A percentile compares a stretch with the other conserved stretches of the same genome.
Conservation (phyloP, 768 basidiomycete species). For the Pleurotus tuber-regium region DNA sequence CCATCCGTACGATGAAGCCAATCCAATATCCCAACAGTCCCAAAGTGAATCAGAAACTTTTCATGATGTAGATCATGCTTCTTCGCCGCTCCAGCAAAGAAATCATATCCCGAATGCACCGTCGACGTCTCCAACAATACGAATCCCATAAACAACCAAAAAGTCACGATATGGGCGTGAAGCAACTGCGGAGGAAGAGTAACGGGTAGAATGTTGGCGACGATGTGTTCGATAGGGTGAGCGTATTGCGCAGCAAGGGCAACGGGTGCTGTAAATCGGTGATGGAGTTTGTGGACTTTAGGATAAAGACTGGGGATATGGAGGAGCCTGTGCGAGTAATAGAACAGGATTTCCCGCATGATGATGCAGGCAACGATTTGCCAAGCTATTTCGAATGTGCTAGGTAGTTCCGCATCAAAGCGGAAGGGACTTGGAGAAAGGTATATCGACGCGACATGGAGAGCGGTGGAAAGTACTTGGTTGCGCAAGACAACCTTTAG, state of each 20-base stretch:
- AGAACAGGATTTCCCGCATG: conserved; percentile 27
- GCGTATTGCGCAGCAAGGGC: conserved; percentile 29
- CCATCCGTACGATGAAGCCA: conserved; percentile 9
- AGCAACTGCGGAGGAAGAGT: conserved; percentile 23
- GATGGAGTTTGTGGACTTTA: conserved; percentile 27
- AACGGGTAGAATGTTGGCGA: conserved; percentile 27
- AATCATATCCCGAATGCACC: conserved; percentile 28
- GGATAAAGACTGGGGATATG: conserved; percentile 25
- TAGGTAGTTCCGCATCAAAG: conserved; percentile 20
- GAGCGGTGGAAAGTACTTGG: conserved; percentile 19
- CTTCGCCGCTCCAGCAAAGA: conserved; percentile 21
- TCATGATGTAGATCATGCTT: conserved; percentile 29
- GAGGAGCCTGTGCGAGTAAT: conserved; percentile 26
- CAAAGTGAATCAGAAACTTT: conserved; percentile 24
- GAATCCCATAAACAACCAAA: conserved; percentile 25
- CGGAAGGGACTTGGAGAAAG: conserved; percentile 13
- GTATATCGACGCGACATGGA: conserved; percentile 18
- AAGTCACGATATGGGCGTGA: conserved; percentile 23
- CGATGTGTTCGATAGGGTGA: conserved; percentile 23
- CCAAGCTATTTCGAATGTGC: conserved; percentile 14
- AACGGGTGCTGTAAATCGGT: conserved; percentile 29
- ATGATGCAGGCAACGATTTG: conserved; percentile 20
- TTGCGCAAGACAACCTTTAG: conserved; percentile 21
- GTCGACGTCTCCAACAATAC: conserved; percentile 24
- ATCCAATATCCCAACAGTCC: conserved; percentile 24